Evolutionary conservation across 495 filamentous ascomycete species (phyloP).

Genomic region (Lindgomyces ingoldianus): DNA sequence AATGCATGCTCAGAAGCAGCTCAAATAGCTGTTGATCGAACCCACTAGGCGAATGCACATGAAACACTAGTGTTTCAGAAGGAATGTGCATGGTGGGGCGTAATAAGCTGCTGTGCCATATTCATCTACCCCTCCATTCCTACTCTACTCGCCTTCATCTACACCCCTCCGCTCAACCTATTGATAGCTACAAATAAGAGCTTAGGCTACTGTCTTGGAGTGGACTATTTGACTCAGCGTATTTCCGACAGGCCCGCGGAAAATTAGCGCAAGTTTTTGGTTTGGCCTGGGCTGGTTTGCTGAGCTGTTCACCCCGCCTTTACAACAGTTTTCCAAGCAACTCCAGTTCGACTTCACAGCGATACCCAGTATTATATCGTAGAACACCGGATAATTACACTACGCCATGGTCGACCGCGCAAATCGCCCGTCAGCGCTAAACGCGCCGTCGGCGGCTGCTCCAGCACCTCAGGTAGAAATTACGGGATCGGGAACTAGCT

Average conservation of each 20-base stretch:
- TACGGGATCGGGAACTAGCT: conserved; percentile 21
- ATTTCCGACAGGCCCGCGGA: no score
- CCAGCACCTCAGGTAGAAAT: conserved; percentile 33
- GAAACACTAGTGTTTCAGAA: conserved; percentile 12
- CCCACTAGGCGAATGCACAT: background rate
- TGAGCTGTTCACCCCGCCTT: no score
- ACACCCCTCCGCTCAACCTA: background rate
- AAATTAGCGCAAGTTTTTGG: no score
- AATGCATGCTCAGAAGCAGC: no score
- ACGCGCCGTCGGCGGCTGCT: conserved; percentile 25
- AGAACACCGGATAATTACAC: no score
- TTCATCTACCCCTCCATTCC: background rate
- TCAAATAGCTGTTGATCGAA: background rate
- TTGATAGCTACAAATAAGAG: background rate
- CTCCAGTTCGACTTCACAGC: no score
- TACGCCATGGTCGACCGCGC: conserved; percentile 33
- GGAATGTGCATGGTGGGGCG: background rate
- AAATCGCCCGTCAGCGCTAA: conserved; percentile 33
- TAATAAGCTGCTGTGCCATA: background rate
- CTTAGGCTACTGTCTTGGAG: no score
- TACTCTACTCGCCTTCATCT: background rate
- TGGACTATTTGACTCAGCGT: no score
- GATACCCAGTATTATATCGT: no score
- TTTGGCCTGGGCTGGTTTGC: no score
- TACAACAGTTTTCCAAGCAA: no score